Conservation (phyloP, 83 land plant species). For the Picea abies region DNA sequence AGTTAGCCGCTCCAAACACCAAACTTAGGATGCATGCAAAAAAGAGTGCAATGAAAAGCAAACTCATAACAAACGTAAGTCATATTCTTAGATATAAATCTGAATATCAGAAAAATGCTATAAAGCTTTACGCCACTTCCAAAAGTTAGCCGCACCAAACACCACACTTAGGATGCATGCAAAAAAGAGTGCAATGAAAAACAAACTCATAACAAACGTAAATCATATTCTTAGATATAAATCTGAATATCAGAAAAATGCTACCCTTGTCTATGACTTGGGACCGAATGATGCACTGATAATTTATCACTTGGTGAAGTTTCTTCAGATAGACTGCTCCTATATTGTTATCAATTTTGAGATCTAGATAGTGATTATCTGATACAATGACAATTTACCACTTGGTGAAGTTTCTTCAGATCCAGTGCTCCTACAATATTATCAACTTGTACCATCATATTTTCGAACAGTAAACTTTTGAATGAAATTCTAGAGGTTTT, state of each 20-base stretch:
- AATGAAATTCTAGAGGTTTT: too few species aligned
- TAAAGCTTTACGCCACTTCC: too few species aligned
- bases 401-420: not conserved
- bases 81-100: not conserved
- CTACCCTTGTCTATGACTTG: not conserved
- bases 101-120: not conserved
- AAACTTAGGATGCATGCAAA: not conserved
- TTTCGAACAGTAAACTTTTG: too few species aligned
- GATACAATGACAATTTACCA: not conserved
- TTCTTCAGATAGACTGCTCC: not conserved
- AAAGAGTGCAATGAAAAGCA: conserved; percentile 1
- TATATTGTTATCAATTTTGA: not conserved
- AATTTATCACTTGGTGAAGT: not conserved
- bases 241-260: not conserved
- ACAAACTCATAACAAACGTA: not conserved
- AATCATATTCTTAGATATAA: not conserved
- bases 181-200: not conserved
- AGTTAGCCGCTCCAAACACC: not conserved
- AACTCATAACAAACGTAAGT: not conserved
- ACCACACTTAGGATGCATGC: not conserved
- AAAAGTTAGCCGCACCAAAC: too few species aligned
- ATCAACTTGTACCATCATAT: too few species aligned
- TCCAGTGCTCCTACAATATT: not conserved
- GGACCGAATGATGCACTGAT: not conserved
- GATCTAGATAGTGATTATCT: too few species aligned